A percentile compares a stretch with the other conserved stretches of the same genome.
Evolutionary conservation across 805 yeast genomes (phyloP).

Genomic region (Metschnikowia arizonensis): DNA sequence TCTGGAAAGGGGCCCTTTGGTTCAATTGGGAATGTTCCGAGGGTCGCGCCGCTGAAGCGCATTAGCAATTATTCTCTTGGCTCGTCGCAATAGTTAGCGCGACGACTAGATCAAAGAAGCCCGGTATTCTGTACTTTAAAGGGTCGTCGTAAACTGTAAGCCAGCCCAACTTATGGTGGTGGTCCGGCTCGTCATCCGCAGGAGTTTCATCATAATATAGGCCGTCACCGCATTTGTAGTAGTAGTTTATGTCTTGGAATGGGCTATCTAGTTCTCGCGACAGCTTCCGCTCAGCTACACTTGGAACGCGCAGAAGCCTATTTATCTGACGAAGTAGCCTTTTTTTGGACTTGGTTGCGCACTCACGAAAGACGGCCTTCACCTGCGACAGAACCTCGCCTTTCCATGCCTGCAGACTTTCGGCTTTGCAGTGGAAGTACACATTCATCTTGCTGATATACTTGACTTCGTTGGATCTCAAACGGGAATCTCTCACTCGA

Average conservation of each 20-base stretch:
- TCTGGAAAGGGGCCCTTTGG: not conserved
- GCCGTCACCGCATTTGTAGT: constrained; percentile 54
- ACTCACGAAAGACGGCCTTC: constrained; percentile 40
- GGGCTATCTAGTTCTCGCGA: constrained; percentile 2
- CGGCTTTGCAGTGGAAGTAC: constrained; percentile 36
- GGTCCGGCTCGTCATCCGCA: constrained; percentile 58
- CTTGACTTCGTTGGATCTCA: constrained; percentile 19
- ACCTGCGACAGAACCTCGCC: constrained; percentile 25
- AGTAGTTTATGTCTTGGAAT: constrained; percentile 24
- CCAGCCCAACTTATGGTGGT: constrained; percentile 57
- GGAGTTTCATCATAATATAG: constrained; percentile 40
- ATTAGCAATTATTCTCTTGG: constrained; percentile 22
- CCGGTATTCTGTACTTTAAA: constrained; percentile 26
- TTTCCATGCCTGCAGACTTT: constrained; percentile 5
- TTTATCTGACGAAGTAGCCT: constrained; percentile 34
- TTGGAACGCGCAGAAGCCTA: constrained; percentile 17
- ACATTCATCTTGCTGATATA: constrained; percentile 33
- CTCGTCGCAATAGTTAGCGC: constrained; percentile 54
- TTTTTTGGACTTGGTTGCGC: constrained; percentile 35
- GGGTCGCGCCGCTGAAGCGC: not conserved
- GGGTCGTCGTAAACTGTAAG: constrained; percentile 53
- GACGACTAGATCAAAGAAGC: constrained; percentile 52
- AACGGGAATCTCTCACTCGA: constrained; percentile 24
- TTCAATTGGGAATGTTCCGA: not conserved
- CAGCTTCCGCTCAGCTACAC: not conserved